These are phyloP conservation scores for Lecanoromycetidae sp. DNA, from an alignment of 2,329 filamentous ascomycete genomes.

Conservation along the genomic window DNA sequence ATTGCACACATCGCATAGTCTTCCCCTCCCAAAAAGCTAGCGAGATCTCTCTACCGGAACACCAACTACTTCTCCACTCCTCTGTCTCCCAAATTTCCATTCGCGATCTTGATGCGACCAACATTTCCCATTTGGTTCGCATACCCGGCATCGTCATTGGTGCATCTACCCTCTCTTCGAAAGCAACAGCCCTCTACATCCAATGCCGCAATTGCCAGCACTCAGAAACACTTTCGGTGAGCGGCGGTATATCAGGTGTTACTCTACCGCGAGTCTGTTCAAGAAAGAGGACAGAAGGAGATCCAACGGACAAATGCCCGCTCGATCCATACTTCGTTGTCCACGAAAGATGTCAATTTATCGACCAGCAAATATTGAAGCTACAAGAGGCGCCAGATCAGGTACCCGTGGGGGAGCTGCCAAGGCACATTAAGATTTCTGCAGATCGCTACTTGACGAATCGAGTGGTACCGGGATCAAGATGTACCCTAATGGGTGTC, in stretches of 20 bases:
- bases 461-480: conserved; percentile 83
- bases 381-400: conserved; percentile 95
- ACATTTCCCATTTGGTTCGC: conserved; percentile 85
- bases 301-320: conserved; percentile 64
- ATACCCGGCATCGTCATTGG: conserved; percentile 97
- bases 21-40: conserved; percentile 60
- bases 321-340: conserved; percentile 92
- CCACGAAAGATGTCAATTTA: conserved; percentile 87
- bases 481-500: conserved; percentile 91
- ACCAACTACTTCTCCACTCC: conserved; percentile 91
- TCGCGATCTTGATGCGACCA: conserved; percentile 81
- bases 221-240: conserved; percentile 55
- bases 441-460: conserved; percentile 96
- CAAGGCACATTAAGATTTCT: conserved; percentile 85
- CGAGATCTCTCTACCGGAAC: conserved; percentile 63
- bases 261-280: conserved; percentile 71
- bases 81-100: conserved; percentile 84
- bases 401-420: conserved; percentile 90
- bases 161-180: conserved; percentile 90
- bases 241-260: conserved; percentile 78
- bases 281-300: conserved; percentile 50
- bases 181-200: conserved; percentile 75
- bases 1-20: conserved; percentile 86
- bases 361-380: conserved; percentile 97
- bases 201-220: conserved; percentile 80